Conservation (phyloP, 2,329 filamentous ascomycete genomes). For the Trichophyton mentagrophytes region DNA sequence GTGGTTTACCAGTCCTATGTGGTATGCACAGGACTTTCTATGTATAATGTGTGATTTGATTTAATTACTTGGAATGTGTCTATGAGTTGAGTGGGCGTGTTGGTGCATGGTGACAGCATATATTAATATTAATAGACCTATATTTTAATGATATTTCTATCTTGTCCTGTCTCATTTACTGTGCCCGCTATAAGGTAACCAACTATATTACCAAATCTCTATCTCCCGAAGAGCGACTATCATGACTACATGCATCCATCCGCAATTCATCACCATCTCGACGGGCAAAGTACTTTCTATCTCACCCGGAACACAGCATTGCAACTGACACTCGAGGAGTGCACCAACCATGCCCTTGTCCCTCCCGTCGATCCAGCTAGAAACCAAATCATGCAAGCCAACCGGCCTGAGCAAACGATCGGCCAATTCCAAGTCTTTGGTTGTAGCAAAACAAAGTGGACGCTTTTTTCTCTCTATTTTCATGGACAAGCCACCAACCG, state of each 20-base stretch:
- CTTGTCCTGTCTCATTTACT: neutral
- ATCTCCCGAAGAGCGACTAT: neutral
- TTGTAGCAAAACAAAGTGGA: neutral
- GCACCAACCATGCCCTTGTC: neutral
- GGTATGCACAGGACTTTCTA: neutral
- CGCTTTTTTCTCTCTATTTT: neutral
- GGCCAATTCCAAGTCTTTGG: neutral
- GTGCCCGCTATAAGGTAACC: neutral
- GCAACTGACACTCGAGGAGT: neutral
- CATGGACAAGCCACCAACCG: neutral
- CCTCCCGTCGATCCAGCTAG: neutral
- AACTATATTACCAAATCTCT: neutral
- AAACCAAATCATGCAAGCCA: neutral
- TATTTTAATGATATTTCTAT: neutral
- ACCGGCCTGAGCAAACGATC: neutral
- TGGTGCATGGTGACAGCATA: slow-evolving; percentile 1
- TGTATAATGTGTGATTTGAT: slow-evolving; percentile 2
- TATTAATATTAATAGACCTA: slow-evolving; percentile 3
- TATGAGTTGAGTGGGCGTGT: slow-evolving; percentile 2
- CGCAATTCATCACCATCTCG: neutral
- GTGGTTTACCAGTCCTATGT: neutral
- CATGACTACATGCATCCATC: neutral
- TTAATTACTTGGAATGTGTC: neutral
- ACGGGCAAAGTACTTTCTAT: no score
- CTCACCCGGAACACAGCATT: neutral